Conservation (phyloP, 768 basidiomycete genomes). For the Multifurca ochricompacta region DNA sequence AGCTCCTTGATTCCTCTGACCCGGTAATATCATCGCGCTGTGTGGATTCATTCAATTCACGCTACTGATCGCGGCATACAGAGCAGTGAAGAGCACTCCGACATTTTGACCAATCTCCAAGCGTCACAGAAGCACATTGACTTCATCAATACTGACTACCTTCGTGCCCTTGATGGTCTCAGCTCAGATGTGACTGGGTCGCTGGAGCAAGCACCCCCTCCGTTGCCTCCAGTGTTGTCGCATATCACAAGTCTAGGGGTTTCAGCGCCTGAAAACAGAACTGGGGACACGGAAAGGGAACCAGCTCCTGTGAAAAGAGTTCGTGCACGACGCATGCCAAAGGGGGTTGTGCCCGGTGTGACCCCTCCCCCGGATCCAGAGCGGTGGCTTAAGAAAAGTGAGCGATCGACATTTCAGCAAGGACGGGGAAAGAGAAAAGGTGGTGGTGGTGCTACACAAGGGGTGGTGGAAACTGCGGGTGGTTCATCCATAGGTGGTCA, state of each 20-base stretch:
- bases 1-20: slow-evolving; percentile 70
- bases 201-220: slow-evolving; percentile 58
- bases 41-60: not conserved
- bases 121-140: slow-evolving; percentile 78
- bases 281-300: slow-evolving; percentile 30
- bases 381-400: slow-evolving; percentile 83
- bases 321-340: slow-evolving; percentile 60
- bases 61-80: slow-evolving; percentile 28
- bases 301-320: slow-evolving; percentile 35
- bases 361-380: slow-evolving; percentile 82
- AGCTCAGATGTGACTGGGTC: slow-evolving; percentile 42
- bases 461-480: slow-evolving; percentile 36
- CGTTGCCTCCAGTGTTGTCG: slow-evolving; percentile 34
- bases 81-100: slow-evolving; percentile 83
- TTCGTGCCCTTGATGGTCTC: slow-evolving; percentile 53
- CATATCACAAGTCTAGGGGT: slow-evolving; percentile 24
- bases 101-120: slow-evolving; percentile 77
- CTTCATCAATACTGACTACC: slow-evolving; percentile 68
- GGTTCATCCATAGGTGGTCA: slow-evolving; percentile 28
- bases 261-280: slow-evolving; percentile 27
- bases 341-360: slow-evolving; percentile 68
- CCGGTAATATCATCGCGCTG: slow-evolving; percentile 43
- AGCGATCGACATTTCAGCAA: slow-evolving; percentile 50
- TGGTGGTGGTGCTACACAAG: slow-evolving; percentile 65
- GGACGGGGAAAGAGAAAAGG: slow-evolving; percentile 47